phyloP scores from a whole-genome alignment of 768 basidiomycete species.

The Suillus americanus region DNA sequence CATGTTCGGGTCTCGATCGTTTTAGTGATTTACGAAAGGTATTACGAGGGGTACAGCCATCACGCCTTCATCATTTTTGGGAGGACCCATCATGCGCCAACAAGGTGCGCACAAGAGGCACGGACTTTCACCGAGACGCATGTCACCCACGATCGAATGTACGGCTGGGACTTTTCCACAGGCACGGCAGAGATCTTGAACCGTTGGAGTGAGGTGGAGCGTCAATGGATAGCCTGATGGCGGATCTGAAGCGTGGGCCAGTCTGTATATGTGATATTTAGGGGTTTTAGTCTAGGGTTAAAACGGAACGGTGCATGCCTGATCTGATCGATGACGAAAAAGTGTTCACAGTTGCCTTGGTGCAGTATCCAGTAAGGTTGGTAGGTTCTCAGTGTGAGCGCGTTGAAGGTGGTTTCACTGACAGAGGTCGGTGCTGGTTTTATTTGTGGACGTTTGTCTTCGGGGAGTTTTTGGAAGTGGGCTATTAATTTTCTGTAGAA shows the following conservation, averaged over 20 bases:
- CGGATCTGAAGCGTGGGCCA: constrained; percentile 58
- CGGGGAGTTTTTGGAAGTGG: constrained; percentile 33
- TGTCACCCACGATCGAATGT: constrained; percentile 66
- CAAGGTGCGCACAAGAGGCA: constrained; percentile 72
- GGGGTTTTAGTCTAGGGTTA: constrained; percentile 2
- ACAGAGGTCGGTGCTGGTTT: constrained; percentile 43
- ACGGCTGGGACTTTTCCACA: constrained; percentile 72
- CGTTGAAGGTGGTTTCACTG: constrained; percentile 47
- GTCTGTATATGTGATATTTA: constrained; percentile 37
- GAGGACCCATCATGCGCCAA: constrained; percentile 68
- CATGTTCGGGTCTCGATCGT: not conserved
- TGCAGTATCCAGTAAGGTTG: constrained; percentile 85
- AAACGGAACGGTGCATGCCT: constrained; percentile 40
- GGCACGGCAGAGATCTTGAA: constrained; percentile 63
- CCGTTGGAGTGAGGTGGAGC: constrained; percentile 59
- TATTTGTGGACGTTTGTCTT: constrained; percentile 32
- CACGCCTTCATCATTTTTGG: constrained; percentile 39
- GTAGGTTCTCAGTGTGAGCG: constrained; percentile 61
- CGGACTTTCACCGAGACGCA: constrained; percentile 76
- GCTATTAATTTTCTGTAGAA: constrained; percentile 45
- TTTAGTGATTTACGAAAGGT: constrained; percentile 33
- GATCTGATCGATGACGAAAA: constrained; percentile 69
- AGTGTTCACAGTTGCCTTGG: constrained; percentile 81
- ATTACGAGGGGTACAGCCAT: constrained; percentile 49
- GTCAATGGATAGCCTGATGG: constrained; percentile 64